These are phyloP conservation scores for Rhizomucor miehei DNA, from an alignment of 371 early-diverging fungal species.

Conservation along the genomic window DNA sequence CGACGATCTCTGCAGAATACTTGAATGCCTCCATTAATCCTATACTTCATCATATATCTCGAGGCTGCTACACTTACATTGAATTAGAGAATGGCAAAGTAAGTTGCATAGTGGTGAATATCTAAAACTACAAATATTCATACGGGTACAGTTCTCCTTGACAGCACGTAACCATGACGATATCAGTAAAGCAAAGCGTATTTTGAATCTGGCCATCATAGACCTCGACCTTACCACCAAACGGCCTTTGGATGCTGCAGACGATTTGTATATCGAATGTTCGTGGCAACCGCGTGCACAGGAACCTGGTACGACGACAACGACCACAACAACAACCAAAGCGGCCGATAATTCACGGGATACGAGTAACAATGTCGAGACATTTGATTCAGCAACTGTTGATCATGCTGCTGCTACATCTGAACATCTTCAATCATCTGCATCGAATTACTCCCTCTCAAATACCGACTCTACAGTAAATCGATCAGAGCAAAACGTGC, in stretches of 20 bases:
- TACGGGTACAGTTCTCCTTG: constrained; percentile 19
- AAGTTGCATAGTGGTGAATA: not conserved
- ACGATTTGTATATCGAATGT: constrained; percentile 12
- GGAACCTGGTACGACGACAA: no score
- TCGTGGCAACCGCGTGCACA: no score
- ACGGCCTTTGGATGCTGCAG: constrained; percentile 19
- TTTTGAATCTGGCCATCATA: constrained; percentile 19
- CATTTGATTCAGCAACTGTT: no score
- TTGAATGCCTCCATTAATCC: not conserved
- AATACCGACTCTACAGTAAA: not conserved
- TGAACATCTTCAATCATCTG: no score
- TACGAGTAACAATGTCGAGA: no score
- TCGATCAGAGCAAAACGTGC: not conserved
- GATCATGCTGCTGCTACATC: no score
- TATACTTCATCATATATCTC: not conserved
- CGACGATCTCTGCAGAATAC: not conserved
- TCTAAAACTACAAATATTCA: not conserved
- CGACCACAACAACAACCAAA: no score
- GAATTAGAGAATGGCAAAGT: constrained; percentile 4
- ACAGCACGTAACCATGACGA: constrained; percentile 15
- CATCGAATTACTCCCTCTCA: no score
- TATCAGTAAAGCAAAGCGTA: constrained; percentile 23
- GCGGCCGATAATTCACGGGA: no score
- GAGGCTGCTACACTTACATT: not conserved
- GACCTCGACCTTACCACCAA: constrained; percentile 22